phyloP scores from a whole-genome alignment of 495 filamentous ascomycete species.

The Xylaria curta region DNA sequence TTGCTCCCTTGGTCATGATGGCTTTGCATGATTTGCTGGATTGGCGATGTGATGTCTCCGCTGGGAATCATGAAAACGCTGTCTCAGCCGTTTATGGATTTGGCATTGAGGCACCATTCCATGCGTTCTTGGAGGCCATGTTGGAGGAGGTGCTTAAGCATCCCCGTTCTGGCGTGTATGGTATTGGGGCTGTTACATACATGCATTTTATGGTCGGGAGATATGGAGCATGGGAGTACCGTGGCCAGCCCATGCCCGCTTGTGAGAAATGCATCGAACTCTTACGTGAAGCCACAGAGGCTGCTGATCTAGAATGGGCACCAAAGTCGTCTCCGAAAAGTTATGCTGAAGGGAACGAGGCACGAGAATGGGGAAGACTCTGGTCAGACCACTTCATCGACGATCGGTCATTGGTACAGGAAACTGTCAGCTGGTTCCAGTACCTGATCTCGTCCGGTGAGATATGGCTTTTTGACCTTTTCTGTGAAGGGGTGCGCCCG shows the following conservation, averaged over 20 bases:
- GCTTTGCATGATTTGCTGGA: conserved; percentile 19
- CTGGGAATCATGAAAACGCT: conserved; percentile 19
- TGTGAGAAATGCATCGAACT: conserved; percentile 12
- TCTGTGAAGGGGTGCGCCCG: not conserved
- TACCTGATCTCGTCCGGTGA: conserved; percentile 8
- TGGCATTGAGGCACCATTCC: conserved; percentile 20
- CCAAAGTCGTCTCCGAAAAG: conserved; percentile 18
- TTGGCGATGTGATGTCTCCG: conserved; percentile 19
- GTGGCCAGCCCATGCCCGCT: not conserved
- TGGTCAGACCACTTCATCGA: conserved; percentile 22
- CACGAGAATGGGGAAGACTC: conserved; percentile 13
- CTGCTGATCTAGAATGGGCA: conserved; percentile 29
- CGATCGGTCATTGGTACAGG: conserved; percentile 2
- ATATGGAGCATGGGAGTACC: conserved; percentile 22
- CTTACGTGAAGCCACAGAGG: conserved; percentile 29
- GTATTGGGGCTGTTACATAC: conserved; percentile 1
- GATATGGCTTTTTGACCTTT: conserved; percentile 23
- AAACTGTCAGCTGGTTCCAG: conserved; percentile 19
- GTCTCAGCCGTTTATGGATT: conserved; percentile 19
- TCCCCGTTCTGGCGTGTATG: conserved; percentile 19
- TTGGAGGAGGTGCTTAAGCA: conserved; percentile 6
- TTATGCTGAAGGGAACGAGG: conserved; percentile 13
- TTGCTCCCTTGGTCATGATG: conserved; percentile 17
- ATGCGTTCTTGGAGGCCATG: conserved; percentile 17
- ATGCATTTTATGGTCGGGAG: conserved; percentile 12